These are phyloP conservation scores for Cladosporium halotolerans DNA, from an alignment of 2,329 filamentous ascomycete species.

Conservation along the genomic window DNA sequence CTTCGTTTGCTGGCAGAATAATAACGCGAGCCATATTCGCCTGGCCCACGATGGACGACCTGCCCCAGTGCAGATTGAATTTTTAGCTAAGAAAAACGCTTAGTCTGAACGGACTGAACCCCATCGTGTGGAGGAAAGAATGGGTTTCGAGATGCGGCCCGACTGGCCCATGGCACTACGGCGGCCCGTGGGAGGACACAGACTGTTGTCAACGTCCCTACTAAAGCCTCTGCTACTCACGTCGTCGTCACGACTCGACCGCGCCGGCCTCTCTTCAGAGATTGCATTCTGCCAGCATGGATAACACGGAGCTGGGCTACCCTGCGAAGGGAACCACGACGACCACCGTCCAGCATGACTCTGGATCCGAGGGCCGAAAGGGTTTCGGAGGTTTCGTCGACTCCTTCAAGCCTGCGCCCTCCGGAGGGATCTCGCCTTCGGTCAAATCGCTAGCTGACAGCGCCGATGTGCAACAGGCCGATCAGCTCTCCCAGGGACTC, in stretches of 20 bases:
- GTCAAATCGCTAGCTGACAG: background rate
- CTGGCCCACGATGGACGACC: no score
- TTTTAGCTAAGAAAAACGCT: no score
- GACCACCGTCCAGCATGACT: background rate
- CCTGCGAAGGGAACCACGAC: slow-evolving; percentile 2
- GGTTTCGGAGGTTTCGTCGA: slow-evolving; percentile 10
- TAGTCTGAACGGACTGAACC: background rate
- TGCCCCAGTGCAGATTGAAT: no score
- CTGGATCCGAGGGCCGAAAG: background rate
- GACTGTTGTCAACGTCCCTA: background rate
- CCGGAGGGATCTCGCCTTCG: background rate
- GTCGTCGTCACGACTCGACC: background rate
- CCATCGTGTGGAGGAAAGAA: background rate
- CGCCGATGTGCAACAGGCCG: slow-evolving; percentile 24
- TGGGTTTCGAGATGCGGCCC: background rate
- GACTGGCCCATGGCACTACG: slow-evolving; percentile 4
- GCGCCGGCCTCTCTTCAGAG: background rate
- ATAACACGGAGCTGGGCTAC: slow-evolving; percentile 6
- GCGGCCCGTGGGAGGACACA: slow-evolving; percentile 2
- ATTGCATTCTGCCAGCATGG: background rate
- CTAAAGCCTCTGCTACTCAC: slow-evolving; percentile 5
- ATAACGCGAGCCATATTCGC: no score
- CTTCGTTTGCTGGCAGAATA: no score
- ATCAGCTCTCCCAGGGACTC: slow-evolving; percentile 28
- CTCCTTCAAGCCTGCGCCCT: slow-evolving; percentile 5